Evolutionary conservation across 2,329 filamentous ascomycete genomes (phyloP).

Genomic region (Ilyonectria robusta): DNA sequence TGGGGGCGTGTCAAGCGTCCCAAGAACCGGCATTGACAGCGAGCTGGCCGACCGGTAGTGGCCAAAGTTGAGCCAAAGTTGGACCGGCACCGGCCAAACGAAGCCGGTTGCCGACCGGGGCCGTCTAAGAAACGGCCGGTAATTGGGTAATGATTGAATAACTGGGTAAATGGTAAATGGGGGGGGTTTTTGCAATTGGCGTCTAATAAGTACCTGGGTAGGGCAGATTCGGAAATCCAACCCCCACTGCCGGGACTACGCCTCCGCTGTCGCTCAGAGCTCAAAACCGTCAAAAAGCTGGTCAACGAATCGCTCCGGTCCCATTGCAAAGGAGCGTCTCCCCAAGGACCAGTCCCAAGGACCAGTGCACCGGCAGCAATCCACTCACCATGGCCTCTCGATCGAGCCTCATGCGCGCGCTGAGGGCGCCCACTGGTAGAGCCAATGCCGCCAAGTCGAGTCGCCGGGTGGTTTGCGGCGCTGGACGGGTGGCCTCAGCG

Average conservation of each 20-base stretch:
- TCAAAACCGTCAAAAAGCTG: conserved; percentile 27
- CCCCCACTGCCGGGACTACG: conserved; percentile 13
- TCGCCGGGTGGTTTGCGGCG: conserved; percentile 11
- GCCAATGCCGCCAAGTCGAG: conserved; percentile 27
- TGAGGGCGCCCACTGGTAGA: conserved; percentile 35
- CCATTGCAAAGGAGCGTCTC: conserved; percentile 18
- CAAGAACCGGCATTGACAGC: background rate
- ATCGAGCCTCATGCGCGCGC: conserved; percentile 44
- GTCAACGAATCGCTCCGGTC: conserved; percentile 11
- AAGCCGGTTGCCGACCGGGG: background rate
- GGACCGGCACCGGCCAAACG: background rate
- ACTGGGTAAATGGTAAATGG: background rate
- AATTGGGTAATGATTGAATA: background rate
- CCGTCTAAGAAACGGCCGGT: background rate
- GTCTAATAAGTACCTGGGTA: background rate
- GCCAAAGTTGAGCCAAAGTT: background rate
- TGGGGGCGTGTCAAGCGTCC: background rate
- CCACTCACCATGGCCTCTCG: conserved; percentile 44
- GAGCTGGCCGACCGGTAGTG: background rate
- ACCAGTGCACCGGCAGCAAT: background rate
- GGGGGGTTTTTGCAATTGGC: background rate
- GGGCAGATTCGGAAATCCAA: conserved; percentile 19
- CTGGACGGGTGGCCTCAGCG: conserved; percentile 24
- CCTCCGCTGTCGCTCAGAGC: conserved; percentile 14
- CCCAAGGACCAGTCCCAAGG: background rate